Base-by-base conservation (phyloP, 441 rosid genomes). In the Syzygium syzygioides region DNA sequence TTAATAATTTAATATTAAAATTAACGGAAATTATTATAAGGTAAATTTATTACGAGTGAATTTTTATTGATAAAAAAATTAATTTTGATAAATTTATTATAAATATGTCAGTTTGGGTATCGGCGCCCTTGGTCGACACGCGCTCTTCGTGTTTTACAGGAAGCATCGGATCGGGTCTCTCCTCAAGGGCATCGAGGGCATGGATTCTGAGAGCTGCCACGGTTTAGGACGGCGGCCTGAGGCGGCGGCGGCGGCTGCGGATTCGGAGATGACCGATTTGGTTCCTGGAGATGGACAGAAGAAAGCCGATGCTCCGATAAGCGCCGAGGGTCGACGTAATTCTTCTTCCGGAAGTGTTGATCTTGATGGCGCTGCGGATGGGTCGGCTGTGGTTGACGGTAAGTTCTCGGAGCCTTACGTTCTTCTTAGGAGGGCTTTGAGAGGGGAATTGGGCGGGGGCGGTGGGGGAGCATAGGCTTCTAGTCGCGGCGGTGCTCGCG, bases 401-500 rank as follows among this genome's bases (percentile, higher is more conserved):
- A 92, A 90, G 91, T 76, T 90, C 60, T 91, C 92, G 56, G 96
- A 92, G 94, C 95, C 95, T 2, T 94, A 90, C 91, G 45, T 41
- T 41, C 94, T 95, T 89, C 91, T 94, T 90, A 92, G 93, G 92
- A 94, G n/a, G 93, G 90, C 94, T 25, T 85, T 96, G 80, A 90
- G 91, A 66, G 94, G 92, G 88, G 95, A 94, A 86, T 89, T 92
- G 68, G 94, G 91, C 45, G 45, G 45, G 85, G 90, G 84, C 26
- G 88, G 92, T 19, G n/a, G 85, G 91, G 52, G 91, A 90, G 34
- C 92, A 90, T 76, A 93, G 94, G 93, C 92, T 91, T 15, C 68
- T 95, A 86, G 94, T 93, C 62, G 23, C 92, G 57, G 95, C 97
- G 5, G 91, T 95, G 89, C 98, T 95, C 79, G 96, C 97, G 2